Conservation (phyloP, 768 basidiomycete species). For the Suillus hirtellus region DNA sequence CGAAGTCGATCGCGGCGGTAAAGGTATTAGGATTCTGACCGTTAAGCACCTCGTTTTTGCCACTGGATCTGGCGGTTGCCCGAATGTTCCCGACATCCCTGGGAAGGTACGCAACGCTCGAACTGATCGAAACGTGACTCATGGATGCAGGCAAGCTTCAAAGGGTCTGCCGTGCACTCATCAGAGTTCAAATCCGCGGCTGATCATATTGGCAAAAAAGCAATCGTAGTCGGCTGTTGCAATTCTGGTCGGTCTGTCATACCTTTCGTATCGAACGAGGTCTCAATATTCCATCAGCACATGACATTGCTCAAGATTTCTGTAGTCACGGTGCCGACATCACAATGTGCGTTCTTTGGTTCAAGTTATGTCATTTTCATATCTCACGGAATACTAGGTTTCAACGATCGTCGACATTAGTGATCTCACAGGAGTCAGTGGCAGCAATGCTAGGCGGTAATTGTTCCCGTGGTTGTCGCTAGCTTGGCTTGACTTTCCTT, state of each 20-base stretch:
- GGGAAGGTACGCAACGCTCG: not conserved
- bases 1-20: conserved; percentile 35
- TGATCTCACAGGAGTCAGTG: conserved; percentile 19
- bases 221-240: conserved; percentile 67
- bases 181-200: conserved; percentile 46
- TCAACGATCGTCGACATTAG: conserved; percentile 27
- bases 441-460: conserved; percentile 16
- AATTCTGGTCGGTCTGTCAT: conserved; percentile 46
- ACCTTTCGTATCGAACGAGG: not conserved
- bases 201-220: conserved; percentile 61
- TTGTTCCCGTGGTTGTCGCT: not conserved
- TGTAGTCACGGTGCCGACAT: conserved; percentile 31
- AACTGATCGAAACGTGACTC: not conserved
- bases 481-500: not conserved
- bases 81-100: conserved; percentile 44
- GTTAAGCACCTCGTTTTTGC: conserved; percentile 58
- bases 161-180: conserved; percentile 57
- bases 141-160: conserved; percentile 44
- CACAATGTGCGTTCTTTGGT: conserved; percentile 23
- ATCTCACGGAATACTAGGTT: conserved; percentile 15
- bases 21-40: conserved; percentile 35
- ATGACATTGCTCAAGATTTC: conserved; percentile 41
- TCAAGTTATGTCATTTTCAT: not conserved
- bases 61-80: conserved; percentile 49
- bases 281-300: conserved; percentile 21